phyloP scores from a whole-genome alignment of 352 stramenopile species.

The Pythium vanterpoolii region DNA sequence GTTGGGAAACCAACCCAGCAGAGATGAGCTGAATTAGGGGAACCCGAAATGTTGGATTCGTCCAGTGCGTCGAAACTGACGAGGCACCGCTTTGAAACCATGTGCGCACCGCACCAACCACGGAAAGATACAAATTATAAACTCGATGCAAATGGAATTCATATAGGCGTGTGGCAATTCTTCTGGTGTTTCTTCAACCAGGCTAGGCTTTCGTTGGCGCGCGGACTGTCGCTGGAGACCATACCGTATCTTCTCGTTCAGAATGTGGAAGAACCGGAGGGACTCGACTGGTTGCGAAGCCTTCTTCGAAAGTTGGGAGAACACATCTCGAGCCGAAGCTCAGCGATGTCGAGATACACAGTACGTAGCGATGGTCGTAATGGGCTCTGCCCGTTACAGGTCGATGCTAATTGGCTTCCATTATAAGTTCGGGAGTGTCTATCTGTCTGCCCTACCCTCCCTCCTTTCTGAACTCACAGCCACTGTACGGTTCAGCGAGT shows the following conservation, averaged over 20 bases:
- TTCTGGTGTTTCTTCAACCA: neutral
- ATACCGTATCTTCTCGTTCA: neutral
- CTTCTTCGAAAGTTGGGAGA: constrained; percentile 12
- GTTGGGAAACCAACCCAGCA: too few species aligned
- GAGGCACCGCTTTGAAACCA: neutral
- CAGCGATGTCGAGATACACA: neutral
- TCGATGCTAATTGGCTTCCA: neutral
- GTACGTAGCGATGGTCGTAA: constrained; percentile 17
- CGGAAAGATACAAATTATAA: neutral
- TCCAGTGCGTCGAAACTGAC: neutral
- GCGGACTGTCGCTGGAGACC: neutral
- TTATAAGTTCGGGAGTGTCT: neutral
- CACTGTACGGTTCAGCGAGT: constrained; percentile 19
- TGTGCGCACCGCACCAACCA: neutral
- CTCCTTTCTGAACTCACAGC: constrained; percentile 19
- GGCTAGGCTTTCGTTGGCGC: neutral
- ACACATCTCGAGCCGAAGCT: neutral
- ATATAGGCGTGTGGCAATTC: neutral
- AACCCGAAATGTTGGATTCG: neutral
- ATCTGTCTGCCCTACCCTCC: constrained; percentile 7
- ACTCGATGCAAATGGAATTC: neutral
- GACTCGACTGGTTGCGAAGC: neutral
- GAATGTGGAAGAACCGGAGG: neutral
- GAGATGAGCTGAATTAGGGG: too few species aligned
- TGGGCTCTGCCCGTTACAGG: neutral